These are phyloP conservation scores for Metschnikowia matae DNA, from an alignment of 805 yeast species.

Conservation along the genomic window DNA sequence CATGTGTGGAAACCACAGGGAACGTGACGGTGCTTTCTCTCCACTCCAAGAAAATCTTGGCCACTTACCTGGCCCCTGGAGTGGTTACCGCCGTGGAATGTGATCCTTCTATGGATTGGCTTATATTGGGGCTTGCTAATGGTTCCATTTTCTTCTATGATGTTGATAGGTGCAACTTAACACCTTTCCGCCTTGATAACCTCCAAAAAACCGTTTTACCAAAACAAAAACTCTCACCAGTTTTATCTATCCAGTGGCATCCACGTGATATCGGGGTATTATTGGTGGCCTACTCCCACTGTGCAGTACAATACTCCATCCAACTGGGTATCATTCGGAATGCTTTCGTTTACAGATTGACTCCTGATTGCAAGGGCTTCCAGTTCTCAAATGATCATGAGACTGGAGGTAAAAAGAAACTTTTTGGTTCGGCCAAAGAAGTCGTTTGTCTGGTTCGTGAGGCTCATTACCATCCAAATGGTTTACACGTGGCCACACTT, in stretches of 20 bases:
- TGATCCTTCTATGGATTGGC: slow-evolving; percentile 89
- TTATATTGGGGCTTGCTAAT: slow-evolving; percentile 71
- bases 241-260: slow-evolving; percentile 66
- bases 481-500: slow-evolving; percentile 73
- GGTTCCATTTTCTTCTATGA: slow-evolving; percentile 74
- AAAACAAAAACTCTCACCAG: slow-evolving; percentile 57
- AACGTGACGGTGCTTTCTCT: slow-evolving; percentile 68
- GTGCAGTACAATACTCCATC: slow-evolving; percentile 67
- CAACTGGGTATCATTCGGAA: slow-evolving; percentile 55
- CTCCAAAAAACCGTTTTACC: slow-evolving; percentile 61
- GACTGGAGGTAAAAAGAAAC: slow-evolving; percentile 39
- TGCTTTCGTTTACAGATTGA: slow-evolving; percentile 56
- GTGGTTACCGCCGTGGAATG: slow-evolving; percentile 64
- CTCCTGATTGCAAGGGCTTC: slow-evolving; percentile 65
- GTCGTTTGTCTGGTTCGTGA: slow-evolving; percentile 34
- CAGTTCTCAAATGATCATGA: slow-evolving; percentile 26
- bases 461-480: slow-evolving; percentile 89
- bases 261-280: slow-evolving; percentile 86
- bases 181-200: slow-evolving; percentile 66
- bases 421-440: slow-evolving; percentile 36
- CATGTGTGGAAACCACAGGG: slow-evolving; percentile 61
- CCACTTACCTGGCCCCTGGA: slow-evolving; percentile 59
- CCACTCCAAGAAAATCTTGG: slow-evolving; percentile 55
- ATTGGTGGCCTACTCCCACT: slow-evolving; percentile 65
- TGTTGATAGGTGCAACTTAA: slow-evolving; percentile 67